phyloP scores from a whole-genome alignment of 768 basidiomycete species.

The Tubosaeta sp. region DNA sequence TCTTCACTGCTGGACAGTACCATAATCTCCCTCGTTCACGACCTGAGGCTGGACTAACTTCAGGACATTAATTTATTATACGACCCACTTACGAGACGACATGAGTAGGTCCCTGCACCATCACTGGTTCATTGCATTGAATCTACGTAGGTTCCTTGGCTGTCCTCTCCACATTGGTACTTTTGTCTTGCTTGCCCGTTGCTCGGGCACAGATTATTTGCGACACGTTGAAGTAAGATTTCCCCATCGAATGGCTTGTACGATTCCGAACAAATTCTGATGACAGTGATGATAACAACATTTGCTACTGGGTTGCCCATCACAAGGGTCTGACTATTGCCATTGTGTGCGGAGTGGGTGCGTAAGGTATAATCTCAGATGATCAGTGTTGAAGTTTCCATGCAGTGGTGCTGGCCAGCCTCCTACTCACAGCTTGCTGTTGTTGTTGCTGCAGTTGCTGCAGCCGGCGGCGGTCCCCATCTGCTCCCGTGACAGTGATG shows the following conservation, averaged over 20 bases:
- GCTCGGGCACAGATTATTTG: constrained; percentile 10
- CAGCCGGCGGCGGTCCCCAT: not conserved
- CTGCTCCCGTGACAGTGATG: not conserved
- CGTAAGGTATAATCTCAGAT: not conserved
- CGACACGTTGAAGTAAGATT: constrained; percentile 1
- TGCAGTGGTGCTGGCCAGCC: constrained; percentile 4
- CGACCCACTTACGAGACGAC: not conserved
- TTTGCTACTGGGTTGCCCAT: constrained; percentile 8
- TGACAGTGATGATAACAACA: constrained; percentile 1
- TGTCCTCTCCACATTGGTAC: not conserved
- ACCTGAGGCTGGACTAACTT: not conserved
- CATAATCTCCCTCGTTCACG: constrained; percentile 1
- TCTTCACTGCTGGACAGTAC: constrained; percentile 14
- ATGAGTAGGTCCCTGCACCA: constrained; percentile 10
- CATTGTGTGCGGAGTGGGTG: constrained; percentile 2
- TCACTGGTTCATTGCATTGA: not conserved
- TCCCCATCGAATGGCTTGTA: not conserved
- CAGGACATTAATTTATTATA: not conserved
- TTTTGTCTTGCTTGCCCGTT: constrained; percentile 10
- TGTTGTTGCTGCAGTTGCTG: not conserved
- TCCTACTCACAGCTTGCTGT: not conserved
- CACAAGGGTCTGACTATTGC: constrained; percentile 1
- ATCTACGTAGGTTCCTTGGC: constrained; percentile 1
- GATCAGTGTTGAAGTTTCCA: not conserved
- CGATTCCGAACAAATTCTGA: not conserved